phyloP scores from a whole-genome alignment of 1,284 basidiomycete species.

The Exobasidium rhododendri region DNA sequence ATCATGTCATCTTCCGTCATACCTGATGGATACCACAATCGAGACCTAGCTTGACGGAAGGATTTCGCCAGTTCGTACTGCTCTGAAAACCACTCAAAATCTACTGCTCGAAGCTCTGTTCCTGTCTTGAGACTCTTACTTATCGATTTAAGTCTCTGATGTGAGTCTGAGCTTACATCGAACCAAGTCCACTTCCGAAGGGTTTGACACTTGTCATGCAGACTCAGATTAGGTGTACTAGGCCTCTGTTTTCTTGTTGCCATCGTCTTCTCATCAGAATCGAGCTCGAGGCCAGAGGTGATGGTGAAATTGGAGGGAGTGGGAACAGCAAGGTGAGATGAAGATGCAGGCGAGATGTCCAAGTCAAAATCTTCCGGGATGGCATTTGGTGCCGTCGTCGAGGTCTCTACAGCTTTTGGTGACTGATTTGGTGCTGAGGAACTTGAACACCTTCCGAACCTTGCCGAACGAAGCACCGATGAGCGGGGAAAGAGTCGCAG shows the following conservation, averaged over 20 bases:
- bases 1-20: neutral
- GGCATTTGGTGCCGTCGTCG: neutral
- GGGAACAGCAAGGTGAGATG: neutral
- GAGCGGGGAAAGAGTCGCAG: neutral
- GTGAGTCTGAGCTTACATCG: neutral
- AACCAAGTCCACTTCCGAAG: neutral
- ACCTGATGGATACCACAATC: slow-evolving; percentile 22
- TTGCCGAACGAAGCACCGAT: neutral
- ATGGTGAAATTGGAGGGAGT: neutral
- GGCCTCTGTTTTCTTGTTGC: neutral
- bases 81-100: slow-evolving; percentile 14
- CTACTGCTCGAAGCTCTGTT: too few relatives aligned
- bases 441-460: neutral
- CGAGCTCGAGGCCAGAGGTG: neutral
- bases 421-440: neutral
- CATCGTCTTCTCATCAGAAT: neutral
- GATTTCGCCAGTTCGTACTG: slow-evolving; percentile 22
- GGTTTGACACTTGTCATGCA: neutral
- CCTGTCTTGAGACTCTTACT: neutral
- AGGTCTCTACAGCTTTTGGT: neutral
- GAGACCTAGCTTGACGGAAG: slow-evolving; percentile 30
- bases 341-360: neutral
- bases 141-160: neutral
- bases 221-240: neutral
- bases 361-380: neutral